A percentile compares a stretch with the other conserved stretches of the same genome.
Evolutionary conservation across 1,284 basidiomycete genomes (phyloP).

Genomic region (Malassezia obtusa): DNA sequence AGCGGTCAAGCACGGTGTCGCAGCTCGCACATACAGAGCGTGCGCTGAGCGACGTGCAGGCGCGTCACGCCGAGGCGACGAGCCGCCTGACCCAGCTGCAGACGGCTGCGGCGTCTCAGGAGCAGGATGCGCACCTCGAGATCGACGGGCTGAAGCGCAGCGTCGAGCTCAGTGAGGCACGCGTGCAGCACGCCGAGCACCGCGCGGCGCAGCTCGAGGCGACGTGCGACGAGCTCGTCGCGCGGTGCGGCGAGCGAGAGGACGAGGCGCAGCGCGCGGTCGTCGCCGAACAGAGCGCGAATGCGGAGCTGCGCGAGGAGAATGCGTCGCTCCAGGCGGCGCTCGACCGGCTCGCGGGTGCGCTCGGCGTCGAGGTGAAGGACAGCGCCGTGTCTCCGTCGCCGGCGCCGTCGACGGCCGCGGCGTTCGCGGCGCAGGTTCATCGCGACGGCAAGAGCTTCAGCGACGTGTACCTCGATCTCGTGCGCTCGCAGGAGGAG

Average conservation of each 20-base stretch:
- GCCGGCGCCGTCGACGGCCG: slow-evolving; percentile 5
- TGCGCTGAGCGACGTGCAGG: slow-evolving; percentile 58
- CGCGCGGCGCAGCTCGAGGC: slow-evolving; percentile 67
- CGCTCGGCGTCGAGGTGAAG: slow-evolving; percentile 31
- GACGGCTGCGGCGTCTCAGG: slow-evolving; percentile 65
- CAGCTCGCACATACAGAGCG: slow-evolving; percentile 63
- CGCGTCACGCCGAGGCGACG: slow-evolving; percentile 63
- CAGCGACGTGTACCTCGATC: slow-evolving; percentile 80
- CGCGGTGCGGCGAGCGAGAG: slow-evolving; percentile 61
- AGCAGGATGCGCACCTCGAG: slow-evolving; percentile 66
- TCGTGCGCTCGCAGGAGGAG: slow-evolving; percentile 72
- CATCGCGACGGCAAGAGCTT: slow-evolving; percentile 72
- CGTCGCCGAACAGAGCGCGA: slow-evolving; percentile 52
- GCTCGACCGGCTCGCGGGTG: slow-evolving; percentile 39
- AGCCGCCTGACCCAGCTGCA: slow-evolving; percentile 62
- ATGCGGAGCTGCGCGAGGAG: slow-evolving; percentile 49
- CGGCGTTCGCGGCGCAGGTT: slow-evolving; percentile 52
- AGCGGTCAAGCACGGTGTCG: slow-evolving; percentile 57
- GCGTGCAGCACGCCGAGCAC: slow-evolving; percentile 66
- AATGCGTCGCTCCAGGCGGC: slow-evolving; percentile 42
- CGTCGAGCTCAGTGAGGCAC: slow-evolving; percentile 67
- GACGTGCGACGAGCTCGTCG: slow-evolving; percentile 64
- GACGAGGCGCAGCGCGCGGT: slow-evolving; percentile 59
- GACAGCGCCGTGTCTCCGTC: slow-evolving; percentile 13
- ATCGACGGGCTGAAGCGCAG: slow-evolving; percentile 62